These are phyloP conservation scores for Cardamine occulta DNA, from an alignment of 345 rosid genomes.

Conservation along the genomic window DNA sequence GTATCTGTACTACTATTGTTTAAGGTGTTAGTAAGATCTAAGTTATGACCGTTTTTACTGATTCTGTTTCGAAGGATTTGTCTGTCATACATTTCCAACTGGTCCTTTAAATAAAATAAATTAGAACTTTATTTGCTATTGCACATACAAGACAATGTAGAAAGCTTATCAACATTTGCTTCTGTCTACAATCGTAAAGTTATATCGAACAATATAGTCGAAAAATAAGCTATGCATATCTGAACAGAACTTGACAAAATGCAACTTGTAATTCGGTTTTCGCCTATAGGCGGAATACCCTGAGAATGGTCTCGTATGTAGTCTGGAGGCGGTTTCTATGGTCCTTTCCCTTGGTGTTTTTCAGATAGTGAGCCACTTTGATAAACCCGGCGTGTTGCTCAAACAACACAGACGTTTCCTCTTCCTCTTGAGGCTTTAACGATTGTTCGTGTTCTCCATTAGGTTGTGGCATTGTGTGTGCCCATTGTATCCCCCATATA, in stretches of 20 bases:
- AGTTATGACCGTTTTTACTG: neutral
- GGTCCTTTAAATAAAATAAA: neutral
- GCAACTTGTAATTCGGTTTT: neutral
- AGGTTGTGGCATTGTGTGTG: conserved; percentile 56
- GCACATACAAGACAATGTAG: neutral
- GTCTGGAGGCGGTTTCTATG: conserved; percentile 50
- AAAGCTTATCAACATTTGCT: conserved; percentile 26
- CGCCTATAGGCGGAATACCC: conserved; percentile 38
- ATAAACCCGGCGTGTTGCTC: conserved; percentile 62
- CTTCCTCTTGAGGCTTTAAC: conserved; percentile 30
- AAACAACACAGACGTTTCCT: conserved; percentile 44
- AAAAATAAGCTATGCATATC: neutral
- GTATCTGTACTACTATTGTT: conserved; percentile 22
- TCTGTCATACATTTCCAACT: neutral
- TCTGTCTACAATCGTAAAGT: neutral
- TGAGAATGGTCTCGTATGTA: conserved; percentile 55
- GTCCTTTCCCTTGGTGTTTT: conserved; percentile 50
- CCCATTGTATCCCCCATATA: conserved; percentile 87
- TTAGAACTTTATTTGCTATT: neutral
- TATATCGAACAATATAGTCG: neutral
- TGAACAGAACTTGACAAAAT: neutral
- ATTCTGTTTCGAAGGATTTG: neutral
- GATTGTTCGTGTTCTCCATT: conserved; percentile 37
- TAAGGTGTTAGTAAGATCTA: neutral
- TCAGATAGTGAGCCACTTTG: conserved; percentile 63